Percentiles rank a stretch among this genome's conserved stretches.
Conservation (phyloP, 2,329 filamentous ascomycete species). For the Aspergillus viridinutans region DNA sequence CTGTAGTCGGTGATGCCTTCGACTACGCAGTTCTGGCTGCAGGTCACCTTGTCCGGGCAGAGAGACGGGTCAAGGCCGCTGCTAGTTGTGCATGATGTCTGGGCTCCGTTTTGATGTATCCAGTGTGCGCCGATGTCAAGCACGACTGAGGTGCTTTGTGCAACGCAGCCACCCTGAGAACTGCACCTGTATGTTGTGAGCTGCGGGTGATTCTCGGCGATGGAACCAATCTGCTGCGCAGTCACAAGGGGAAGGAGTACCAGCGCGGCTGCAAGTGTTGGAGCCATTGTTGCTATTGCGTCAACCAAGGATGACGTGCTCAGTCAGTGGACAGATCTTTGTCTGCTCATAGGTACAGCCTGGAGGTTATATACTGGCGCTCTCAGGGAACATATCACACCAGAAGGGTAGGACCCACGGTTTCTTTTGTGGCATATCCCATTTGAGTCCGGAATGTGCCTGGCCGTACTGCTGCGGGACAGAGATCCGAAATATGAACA, state of each 20-base stretch:
- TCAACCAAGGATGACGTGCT: neutral
- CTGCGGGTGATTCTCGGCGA: slow-evolving; percentile 47
- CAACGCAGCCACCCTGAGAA: slow-evolving; percentile 46
- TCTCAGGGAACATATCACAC: neutral
- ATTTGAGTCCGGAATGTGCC: neutral
- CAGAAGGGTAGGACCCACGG: neutral
- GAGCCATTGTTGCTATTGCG: slow-evolving; percentile 11
- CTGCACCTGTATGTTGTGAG: slow-evolving; percentile 51
- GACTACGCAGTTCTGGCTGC: slow-evolving; percentile 52
- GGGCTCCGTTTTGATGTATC: slow-evolving; percentile 42
- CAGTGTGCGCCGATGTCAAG: slow-evolving; percentile 53
- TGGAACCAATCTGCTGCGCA: slow-evolving; percentile 51
- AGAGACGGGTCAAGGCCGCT: slow-evolving; percentile 44
- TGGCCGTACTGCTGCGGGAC: neutral
- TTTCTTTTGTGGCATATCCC: neutral
- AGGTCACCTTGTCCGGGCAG: slow-evolving; percentile 47
- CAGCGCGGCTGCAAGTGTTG: slow-evolving; percentile 6
- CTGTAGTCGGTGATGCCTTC: slow-evolving; percentile 51
- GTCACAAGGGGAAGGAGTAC: slow-evolving; percentile 41
- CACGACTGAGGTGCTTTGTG: slow-evolving; percentile 47
- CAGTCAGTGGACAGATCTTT: neutral
- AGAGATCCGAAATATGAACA: neutral
- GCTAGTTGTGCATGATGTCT: slow-evolving; percentile 50
- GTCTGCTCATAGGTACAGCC: neutral
- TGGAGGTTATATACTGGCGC: neutral